phyloP scores from a whole-genome alignment of 306 rosid species.

The Malus asiatica region DNA sequence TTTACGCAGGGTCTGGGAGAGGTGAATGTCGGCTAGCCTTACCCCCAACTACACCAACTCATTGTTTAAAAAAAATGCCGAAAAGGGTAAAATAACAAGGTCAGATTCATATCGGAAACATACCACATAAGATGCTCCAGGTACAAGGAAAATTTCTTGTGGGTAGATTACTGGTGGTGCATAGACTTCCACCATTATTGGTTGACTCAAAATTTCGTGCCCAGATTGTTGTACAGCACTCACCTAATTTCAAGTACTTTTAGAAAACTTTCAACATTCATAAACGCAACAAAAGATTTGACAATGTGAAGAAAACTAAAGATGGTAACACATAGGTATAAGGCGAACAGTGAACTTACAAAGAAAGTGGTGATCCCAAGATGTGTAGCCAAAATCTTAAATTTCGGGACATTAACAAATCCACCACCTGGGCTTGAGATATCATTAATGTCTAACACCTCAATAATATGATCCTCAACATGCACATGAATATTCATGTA shows the following conservation, averaged over 20 bases:
- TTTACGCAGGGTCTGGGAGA: too few species aligned
- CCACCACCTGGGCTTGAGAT: conserved; percentile 34
- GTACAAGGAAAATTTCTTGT: conserved; percentile 59
- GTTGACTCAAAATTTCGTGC: conserved; percentile 52
- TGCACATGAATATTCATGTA: conserved; percentile 77
- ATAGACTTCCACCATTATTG: conserved; percentile 82
- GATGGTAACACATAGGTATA: background rate
- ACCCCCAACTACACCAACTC: background rate
- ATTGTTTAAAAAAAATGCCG: background rate
- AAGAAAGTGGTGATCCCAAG: conserved; percentile 79
- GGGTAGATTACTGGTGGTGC: conserved; percentile 74
- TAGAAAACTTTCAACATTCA: conserved; percentile 15
- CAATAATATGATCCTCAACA: conserved; percentile 71
- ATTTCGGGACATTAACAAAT: conserved; percentile 38
- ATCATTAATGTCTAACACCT: conserved; percentile 42
- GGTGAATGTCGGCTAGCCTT: too few species aligned
- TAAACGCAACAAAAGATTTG: conserved; percentile 15
- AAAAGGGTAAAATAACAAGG: background rate
- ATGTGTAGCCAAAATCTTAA: conserved; percentile 53
- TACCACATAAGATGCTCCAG: conserved; percentile 86
- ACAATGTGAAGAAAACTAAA: conserved; percentile 10
- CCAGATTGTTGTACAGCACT: conserved; percentile 62
- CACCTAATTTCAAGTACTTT: conserved; percentile 54
- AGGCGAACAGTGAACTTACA: conserved; percentile 42
- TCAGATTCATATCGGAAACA: conserved; percentile 13